phyloP scores from a whole-genome alignment of 257 asterid genomes.

The Linderniella brevidens region DNA sequence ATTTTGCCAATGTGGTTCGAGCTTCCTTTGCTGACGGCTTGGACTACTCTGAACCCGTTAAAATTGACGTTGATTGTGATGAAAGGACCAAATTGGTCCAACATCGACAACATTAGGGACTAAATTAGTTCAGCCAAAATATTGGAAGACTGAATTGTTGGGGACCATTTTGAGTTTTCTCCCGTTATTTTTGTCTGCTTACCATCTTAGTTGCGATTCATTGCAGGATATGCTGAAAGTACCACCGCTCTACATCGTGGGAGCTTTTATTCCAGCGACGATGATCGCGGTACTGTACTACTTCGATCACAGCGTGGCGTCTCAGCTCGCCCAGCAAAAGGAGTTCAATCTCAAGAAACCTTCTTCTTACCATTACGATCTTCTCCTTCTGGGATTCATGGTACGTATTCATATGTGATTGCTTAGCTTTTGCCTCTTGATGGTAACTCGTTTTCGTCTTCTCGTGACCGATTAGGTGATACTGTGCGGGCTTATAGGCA shows the following conservation, averaged over 20 bases:
- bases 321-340: constrained; percentile 88
- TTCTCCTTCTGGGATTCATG: constrained; percentile 89
- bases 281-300: constrained; percentile 98
- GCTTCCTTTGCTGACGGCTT: no score
- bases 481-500: constrained; percentile 84
- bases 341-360: constrained; percentile 96
- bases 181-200: no score
- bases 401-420: constrained; percentile 14
- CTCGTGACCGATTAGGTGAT: constrained; percentile 35
- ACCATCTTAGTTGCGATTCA: no score
- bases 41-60: no score
- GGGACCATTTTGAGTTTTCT: no score
- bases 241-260: constrained; percentile 68
- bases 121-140: no score
- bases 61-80: no score
- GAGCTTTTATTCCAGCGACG: constrained; percentile 93
- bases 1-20: no score
- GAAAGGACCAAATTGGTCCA: no score
- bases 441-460: neutral
- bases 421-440: neutral
- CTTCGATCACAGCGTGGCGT: constrained; percentile 96
- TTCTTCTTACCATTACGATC: constrained; percentile 85
- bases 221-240: constrained; percentile 92
- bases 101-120: no score
- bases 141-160: no score